Conservation (phyloP, 768 basidiomycete species). For the Boletus rex-veris region DNA sequence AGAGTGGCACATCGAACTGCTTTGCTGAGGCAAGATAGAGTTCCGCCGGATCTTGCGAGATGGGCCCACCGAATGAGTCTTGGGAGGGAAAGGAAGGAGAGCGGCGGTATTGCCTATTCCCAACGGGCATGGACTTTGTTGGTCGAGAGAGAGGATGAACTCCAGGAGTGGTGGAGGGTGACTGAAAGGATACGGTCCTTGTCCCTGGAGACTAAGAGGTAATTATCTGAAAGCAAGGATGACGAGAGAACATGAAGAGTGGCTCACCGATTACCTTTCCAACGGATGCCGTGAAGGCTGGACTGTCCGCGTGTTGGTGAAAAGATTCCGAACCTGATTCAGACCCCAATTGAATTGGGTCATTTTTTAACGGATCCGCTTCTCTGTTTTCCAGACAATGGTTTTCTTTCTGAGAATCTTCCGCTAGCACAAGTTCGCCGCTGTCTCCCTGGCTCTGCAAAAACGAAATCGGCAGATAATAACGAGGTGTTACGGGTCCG, state of each 20-base stretch:
- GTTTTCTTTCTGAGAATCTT: slow-evolving; percentile 56
- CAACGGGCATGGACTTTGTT: slow-evolving; percentile 23
- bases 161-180: slow-evolving; percentile 22
- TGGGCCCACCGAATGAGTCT: slow-evolving; percentile 60
- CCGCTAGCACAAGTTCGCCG: slow-evolving; percentile 28
- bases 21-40: slow-evolving; percentile 44
- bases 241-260: slow-evolving; percentile 18
- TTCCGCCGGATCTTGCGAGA: slow-evolving; percentile 47
- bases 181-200: slow-evolving; percentile 36
- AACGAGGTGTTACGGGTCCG: slow-evolving; percentile 39
- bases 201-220: slow-evolving; percentile 27
- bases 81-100: slow-evolving; percentile 45
- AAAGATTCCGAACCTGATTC: slow-evolving; percentile 24
- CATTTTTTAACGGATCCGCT: slow-evolving; percentile 18
- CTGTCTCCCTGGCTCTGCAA: slow-evolving; percentile 3
- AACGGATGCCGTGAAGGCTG: slow-evolving; percentile 27
- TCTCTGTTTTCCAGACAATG: slow-evolving; percentile 16
- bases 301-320: slow-evolving; percentile 17
- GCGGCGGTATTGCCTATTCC: slow-evolving; percentile 23
- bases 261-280: slow-evolving; percentile 33
- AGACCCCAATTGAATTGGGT: slow-evolving; percentile 20
- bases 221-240: slow-evolving; percentile 21
- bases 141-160: slow-evolving; percentile 14
- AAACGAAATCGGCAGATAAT: slow-evolving; percentile 40
- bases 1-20: slow-evolving; percentile 56